Base-by-base conservation (phyloP, 768 basidiomycete species). In the Naganishia kalamii region DNA sequence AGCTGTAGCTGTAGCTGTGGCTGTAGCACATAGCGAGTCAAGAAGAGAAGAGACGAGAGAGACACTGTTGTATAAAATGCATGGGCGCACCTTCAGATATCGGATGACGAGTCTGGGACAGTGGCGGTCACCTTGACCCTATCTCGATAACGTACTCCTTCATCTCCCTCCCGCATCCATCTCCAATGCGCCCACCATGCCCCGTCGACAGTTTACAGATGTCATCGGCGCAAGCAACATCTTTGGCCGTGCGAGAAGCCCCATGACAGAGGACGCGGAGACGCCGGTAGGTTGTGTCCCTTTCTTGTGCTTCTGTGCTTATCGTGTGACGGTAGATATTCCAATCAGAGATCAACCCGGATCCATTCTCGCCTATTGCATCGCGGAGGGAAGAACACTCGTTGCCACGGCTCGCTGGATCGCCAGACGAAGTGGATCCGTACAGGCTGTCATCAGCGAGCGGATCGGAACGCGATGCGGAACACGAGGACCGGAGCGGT, bases 371-470 rank as follows among this genome's bases (percentile, higher is more conserved):
- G 7, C 54, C 54, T 8, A 8, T n/a, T 10, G 54, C 54, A 37
- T 57, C 54, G 33, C 54, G 10, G 5, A 33, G 23, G 10, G 35
- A 21, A 35, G 54, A 40, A 23, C 33, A 37, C 12, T 35, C 54
- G 21, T 11, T 57, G 4, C 37, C 54, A 3, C 54, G 37, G 13
- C 54, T 57, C 8, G 54, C n/a, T n/a, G n/a, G n/a, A n/a, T n/a
- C n/a, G n/a, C n/a, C n/a, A n/a, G n/a, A n/a, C n/a, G 54, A 57
- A 17, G 54, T 57, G 12, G 54, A 57, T 41, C 54, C 54, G n/a
- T 57, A 57, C 35, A 57, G 40, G 3, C 27, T 57, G 21, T 40
- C n/a, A n/a, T n/a, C 54, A 37, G 54, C 54, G 23, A 57, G 37
- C 54, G 54, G 40, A 15, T 57, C 54, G 11, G 54, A 57, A 23